Percentiles rank a stretch among this genome's conserved stretches.
Evolutionary conservation across 257 asterid species (phyloP).

Genomic region (Eustoma russellianum): DNA sequence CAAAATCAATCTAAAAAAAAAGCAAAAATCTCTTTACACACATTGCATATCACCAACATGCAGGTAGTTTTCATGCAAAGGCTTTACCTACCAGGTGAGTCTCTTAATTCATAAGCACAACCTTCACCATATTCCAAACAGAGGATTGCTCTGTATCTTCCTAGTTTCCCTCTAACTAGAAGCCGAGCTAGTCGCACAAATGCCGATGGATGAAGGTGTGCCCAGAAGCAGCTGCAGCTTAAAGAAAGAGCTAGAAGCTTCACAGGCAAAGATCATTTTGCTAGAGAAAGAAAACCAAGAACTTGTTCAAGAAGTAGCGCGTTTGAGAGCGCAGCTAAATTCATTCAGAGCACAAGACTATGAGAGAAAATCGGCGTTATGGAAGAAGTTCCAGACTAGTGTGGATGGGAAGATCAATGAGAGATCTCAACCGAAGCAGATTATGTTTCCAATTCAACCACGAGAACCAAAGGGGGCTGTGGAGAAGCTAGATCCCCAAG

Average conservation of each 20-base stretch:
- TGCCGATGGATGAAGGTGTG: slow-evolving; percentile 13
- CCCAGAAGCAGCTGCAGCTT: slow-evolving; percentile 8
- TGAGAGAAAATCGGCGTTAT: slow-evolving; percentile 22
- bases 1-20: background rate
- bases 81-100: background rate
- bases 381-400: slow-evolving; percentile 28
- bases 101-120: slow-evolving; percentile 13
- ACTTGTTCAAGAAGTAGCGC: slow-evolving; percentile 20
- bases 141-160: background rate
- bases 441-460: background rate
- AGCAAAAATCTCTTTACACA: background rate
- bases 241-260: slow-evolving; percentile 20
- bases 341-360: slow-evolving; percentile 19
- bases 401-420: slow-evolving; percentile 14
- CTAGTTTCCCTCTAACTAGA: background rate
- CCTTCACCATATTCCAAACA: slow-evolving; percentile 1
- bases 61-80: background rate
- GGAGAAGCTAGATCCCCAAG: slow-evolving; percentile 6
- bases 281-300: slow-evolving; percentile 29
- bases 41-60: background rate
- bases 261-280: slow-evolving; percentile 12
- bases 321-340: slow-evolving; percentile 19
- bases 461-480: slow-evolving; percentile 1
- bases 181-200: background rate
- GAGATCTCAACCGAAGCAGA: slow-evolving; percentile 13